Base-by-base conservation (phyloP, 352 stramenopile species). In the Pythium phragmitis region DNA sequence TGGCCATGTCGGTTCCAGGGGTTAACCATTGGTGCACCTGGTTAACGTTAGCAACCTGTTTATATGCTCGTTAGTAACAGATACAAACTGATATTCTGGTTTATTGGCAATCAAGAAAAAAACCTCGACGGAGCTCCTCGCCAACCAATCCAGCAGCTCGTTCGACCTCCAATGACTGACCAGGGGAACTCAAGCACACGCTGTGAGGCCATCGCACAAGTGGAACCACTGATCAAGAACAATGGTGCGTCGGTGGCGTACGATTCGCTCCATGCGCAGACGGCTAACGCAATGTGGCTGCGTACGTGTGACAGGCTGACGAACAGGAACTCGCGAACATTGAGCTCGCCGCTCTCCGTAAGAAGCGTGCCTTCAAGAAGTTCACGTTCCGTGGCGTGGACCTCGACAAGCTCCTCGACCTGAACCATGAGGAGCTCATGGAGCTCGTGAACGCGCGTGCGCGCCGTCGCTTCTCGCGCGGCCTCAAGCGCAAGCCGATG, bases 281-380 rank as follows among this genome's bases (percentile, higher is more conserved):
- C 39, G 39, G 9, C 39, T 46, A 46, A 46, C 39, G 6, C 39
- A 19, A 8, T 33, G 14, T 8, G 13, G 26, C 26, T 49, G 7
- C 26, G 34, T 39, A n/a, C 14, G 17, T 41, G n/a, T 12, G 17
- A 43, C 63, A 78, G 74, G 73, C 75, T 73, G 73, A 84, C 73
- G 74, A 78, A 75, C 62, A 67, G 43, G 80, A 92, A 64, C 67
- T 88, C 42, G 80, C 85, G 69, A 89, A 89, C 76, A 67, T 93
- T 55, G 84, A 93, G 70, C 71, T 99, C 78, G 93, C 96, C 72
- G 96, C 98, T 69, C 86, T 99, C 67, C 97, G 97, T 76, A 99
- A 99, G 94, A 99, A 99, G 90, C 96, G 98, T 74, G 96, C 97
- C 69, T 99, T 99, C 95, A 98, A 98, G 80, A 99, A 99, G 88